Conservation (phyloP, 1,139 yeast genomes). For the Scheffersomyces lignicola region DNA sequence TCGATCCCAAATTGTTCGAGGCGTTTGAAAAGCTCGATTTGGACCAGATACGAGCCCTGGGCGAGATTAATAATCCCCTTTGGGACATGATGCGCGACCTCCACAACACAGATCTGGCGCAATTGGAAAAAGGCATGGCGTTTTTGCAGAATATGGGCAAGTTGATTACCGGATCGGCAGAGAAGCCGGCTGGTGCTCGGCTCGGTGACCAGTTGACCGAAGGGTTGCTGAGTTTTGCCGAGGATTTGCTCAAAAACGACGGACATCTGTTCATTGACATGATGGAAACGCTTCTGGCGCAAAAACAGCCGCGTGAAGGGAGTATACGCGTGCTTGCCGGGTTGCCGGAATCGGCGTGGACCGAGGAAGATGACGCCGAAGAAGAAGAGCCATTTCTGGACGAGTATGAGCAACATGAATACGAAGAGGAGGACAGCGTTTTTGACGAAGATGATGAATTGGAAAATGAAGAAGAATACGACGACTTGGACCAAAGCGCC, state of each 20-base stretch:
- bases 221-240: constrained; percentile 65
- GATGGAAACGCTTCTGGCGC: constrained; percentile 76
- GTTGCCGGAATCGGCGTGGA: too few species aligned
- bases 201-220: constrained; percentile 23
- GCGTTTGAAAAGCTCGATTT: constrained; percentile 30
- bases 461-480: constrained; percentile 34
- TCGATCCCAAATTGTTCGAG: constrained; percentile 32
- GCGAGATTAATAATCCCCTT: constrained; percentile 14
- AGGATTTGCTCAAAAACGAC: constrained; percentile 71
- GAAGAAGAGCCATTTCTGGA: constrained; percentile 22
- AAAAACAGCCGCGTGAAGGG: too few species aligned
- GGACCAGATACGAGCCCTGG: constrained; percentile 24
- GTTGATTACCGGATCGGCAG: constrained; percentile 16
- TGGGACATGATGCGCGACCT: constrained; percentile 29
- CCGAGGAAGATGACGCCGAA: constrained; percentile 24
- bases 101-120: constrained; percentile 28
- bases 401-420: constrained; percentile 24
- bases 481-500: constrained; percentile 28
- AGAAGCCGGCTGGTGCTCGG: constrained; percentile 7
- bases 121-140: constrained; percentile 28
- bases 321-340: too few species aligned
- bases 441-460: constrained; percentile 29
- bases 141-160: constrained; percentile 30
- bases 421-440: constrained; percentile 26
- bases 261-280: constrained; percentile 73